A percentile compares a stretch with the other conserved stretches of the same genome.
Conservation (phyloP, 2,329 filamentous ascomycete genomes). For the Colletotrichum cereale region DNA sequence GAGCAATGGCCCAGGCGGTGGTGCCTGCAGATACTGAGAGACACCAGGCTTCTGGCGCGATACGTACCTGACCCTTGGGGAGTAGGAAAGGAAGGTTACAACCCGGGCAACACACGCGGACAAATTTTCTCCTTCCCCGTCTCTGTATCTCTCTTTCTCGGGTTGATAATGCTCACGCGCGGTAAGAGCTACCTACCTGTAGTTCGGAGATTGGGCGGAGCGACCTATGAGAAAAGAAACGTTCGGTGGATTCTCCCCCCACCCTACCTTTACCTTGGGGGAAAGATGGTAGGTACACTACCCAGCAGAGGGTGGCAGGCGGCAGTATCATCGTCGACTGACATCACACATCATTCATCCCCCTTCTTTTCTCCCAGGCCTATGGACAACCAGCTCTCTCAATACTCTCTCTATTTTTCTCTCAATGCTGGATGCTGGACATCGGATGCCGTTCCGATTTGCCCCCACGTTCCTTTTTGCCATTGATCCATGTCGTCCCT, state of each 20-base stretch:
- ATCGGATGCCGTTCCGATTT: constrained; percentile 9
- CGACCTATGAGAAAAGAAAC: background rate
- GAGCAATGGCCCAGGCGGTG: too few species aligned
- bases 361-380: background rate
- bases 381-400: background rate
- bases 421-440: background rate
- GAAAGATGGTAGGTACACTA: background rate
- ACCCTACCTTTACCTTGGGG: background rate
- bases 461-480: background rate
- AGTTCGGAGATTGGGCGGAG: background rate
- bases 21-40: constrained; percentile 1
- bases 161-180: background rate
- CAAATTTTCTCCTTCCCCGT: background rate
- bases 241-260: background rate
- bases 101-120: background rate
- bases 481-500: constrained; percentile 2
- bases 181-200: background rate
- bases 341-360: background rate
- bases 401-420: background rate
- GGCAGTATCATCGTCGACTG: background rate
- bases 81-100: constrained; percentile 7
- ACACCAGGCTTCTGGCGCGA: background rate
- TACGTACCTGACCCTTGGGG: background rate
- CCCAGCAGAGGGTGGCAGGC: background rate
- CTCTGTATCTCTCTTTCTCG: background rate